phyloP scores from a whole-genome alignment of 345 rosid species.

The Moricandia moricandioides region DNA sequence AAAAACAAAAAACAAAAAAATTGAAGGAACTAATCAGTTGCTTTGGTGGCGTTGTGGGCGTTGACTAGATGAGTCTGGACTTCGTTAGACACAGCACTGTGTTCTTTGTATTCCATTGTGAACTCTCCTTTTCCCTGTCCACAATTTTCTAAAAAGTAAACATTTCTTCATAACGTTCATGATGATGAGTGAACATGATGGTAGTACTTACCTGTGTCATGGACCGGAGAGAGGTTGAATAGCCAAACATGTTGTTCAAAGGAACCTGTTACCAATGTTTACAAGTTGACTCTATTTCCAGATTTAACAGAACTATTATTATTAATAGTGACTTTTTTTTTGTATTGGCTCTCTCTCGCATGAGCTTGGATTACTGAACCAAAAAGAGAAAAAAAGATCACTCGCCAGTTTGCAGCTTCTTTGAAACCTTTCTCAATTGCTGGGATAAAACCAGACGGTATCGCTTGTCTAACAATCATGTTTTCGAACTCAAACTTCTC shows the following conservation, averaged over 20 bases:
- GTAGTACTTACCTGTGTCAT: constrained; percentile 73
- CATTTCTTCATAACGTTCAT: not conserved
- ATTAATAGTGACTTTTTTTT: no score
- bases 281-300: no score
- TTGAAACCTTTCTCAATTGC: constrained; percentile 97
- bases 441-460: constrained; percentile 90
- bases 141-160: not conserved
- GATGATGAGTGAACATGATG: not conserved
- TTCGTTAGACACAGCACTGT: constrained; percentile 72
- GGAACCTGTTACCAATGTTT: constrained; percentile 59
- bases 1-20: no score
- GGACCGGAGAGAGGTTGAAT: constrained; percentile 89
- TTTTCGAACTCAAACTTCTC: constrained; percentile 90
- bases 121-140: constrained; percentile 92
- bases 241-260: constrained; percentile 96
- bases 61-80: constrained; percentile 83
- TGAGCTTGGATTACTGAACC: no score
- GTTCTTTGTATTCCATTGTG: constrained; percentile 98
- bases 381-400: constrained; percentile 14
- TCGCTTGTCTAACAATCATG: constrained; percentile 90
- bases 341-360: no score
- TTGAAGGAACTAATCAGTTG: no score
- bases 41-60: no score
- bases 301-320: no score
- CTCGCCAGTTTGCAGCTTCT: constrained; percentile 98